Conservation (phyloP, 768 basidiomycete species). For the Mrakia hoshinonis region DNA sequence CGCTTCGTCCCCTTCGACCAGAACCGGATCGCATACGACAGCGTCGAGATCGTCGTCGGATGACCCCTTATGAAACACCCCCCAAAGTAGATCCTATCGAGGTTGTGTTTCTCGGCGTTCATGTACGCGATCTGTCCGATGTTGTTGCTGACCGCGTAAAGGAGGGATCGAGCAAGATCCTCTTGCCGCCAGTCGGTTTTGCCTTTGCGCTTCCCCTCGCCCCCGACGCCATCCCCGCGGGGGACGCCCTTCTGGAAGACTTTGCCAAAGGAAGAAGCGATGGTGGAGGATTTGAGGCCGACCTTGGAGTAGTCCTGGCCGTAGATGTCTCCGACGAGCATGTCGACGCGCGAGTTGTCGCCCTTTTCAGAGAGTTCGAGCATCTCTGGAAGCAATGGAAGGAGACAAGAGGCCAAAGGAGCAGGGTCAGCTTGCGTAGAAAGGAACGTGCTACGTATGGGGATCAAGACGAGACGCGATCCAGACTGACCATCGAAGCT, state of each 20-base stretch:
- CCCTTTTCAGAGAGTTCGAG: slow-evolving; percentile 84
- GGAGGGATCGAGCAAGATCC: slow-evolving; percentile 85
- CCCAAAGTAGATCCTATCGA: slow-evolving; percentile 96
- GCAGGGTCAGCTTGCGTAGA: neutral
- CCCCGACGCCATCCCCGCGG: slow-evolving; percentile 24
- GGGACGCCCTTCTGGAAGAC: slow-evolving; percentile 70
- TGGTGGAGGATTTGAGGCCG: slow-evolving; percentile 93
- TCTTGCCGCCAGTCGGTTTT: slow-evolving; percentile 74
- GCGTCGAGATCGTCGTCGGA: slow-evolving; percentile 88
- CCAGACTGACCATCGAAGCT: slow-evolving; percentile 89
- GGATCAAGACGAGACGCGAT: neutral
- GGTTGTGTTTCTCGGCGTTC: slow-evolving; percentile 97
- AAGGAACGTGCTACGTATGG: neutral
- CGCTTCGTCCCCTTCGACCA: slow-evolving; percentile 98
- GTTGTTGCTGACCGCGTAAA: slow-evolving; percentile 96
- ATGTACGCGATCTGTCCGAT: slow-evolving; percentile 99
- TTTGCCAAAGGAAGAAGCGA: slow-evolving; percentile 96
- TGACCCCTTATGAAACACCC: slow-evolving; percentile 99
- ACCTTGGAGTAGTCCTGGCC: slow-evolving; percentile 90
- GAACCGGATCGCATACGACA: slow-evolving; percentile 98
- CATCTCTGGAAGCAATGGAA: slow-evolving; percentile 62
- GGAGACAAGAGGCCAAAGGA: neutral
- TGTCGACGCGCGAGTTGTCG: slow-evolving; percentile 88
- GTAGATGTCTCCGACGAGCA: slow-evolving; percentile 99
- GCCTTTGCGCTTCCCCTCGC: slow-evolving; percentile 47